phyloP scores from a whole-genome alignment of 1,139 yeast genomes.

The Geotrichum candidum region DNA sequence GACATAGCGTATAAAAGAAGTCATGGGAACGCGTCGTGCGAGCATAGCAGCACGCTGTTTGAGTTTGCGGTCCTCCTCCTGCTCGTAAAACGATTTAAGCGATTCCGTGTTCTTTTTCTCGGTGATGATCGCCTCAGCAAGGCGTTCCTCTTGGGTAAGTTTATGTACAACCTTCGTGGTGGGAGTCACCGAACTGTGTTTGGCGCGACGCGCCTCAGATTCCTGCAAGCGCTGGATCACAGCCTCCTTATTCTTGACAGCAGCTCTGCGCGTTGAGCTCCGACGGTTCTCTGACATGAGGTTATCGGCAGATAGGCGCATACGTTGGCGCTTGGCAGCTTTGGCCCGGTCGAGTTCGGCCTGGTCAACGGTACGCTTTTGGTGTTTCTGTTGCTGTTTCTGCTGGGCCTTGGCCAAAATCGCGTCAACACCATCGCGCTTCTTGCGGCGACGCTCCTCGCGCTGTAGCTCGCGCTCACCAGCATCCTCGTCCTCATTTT shows the following conservation, averaged over 20 bases:
- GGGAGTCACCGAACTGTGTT: constrained; percentile 34
- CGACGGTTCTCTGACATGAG: constrained; percentile 61
- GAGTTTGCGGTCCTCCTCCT: constrained; percentile 75
- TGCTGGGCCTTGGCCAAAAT: not conserved
- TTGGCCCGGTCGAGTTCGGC: constrained; percentile 11
- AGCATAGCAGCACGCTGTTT: constrained; percentile 66
- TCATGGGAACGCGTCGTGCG: constrained; percentile 55
- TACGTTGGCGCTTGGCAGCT: constrained; percentile 18
- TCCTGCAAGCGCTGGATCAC: constrained; percentile 67
- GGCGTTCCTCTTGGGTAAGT: constrained; percentile 79
- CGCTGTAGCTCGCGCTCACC: constrained; percentile 35
- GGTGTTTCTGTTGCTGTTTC: constrained; percentile 5
- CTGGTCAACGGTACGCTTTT: constrained; percentile 16
- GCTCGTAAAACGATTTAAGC: constrained; percentile 70
- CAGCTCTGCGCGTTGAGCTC: constrained; percentile 72
- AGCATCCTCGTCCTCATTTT: constrained; percentile 33
- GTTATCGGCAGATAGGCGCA: constrained; percentile 31
- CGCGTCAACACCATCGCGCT: constrained; percentile 10
- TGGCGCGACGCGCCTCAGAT: constrained; percentile 60
- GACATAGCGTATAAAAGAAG: constrained; percentile 48
- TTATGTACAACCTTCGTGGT: constrained; percentile 34
- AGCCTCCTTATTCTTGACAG: constrained; percentile 71
- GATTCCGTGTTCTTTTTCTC: constrained; percentile 72
- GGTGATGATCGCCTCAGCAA: constrained; percentile 80
- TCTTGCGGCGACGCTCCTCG: constrained; percentile 26